Base-by-base conservation (phyloP, 768 basidiomycete species). In the Suillus hirtellus region DNA sequence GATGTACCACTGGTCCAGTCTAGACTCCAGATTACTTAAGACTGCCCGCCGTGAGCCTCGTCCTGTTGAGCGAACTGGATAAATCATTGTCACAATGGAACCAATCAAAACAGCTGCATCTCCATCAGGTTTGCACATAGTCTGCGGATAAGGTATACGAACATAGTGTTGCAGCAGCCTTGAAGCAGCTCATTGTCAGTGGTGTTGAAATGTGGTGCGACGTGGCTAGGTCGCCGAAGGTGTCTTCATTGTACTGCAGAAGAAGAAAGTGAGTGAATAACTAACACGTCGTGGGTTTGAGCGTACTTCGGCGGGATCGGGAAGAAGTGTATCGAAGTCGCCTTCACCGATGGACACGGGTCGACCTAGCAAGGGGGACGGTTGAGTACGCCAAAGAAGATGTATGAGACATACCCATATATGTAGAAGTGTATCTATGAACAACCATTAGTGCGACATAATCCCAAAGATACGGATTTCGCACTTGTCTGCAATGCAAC, bases 1-100 rank as follows among this genome's bases (percentile, higher is more conserved):
- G 55, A 89, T 80, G 66, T 85, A 88, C 90, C 91, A 93, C 64
- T 86, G 88, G 70, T 90, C 88, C 50, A 93, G 76, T 46, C 84
- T 80, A 63, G 79, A 79, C 72, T 91, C 92, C n/a, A 92, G 73
- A 46, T 81, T 78, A 1, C 78, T 79, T 59, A 89, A 74, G 58
- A 83, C 69, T 0, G 78, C 69, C 64, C 85, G 83, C 63, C 84
- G 83, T 2, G 82, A 80, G 44, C 76, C 71, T 8, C 77, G 76
- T n/a, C 80, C 71, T 4, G 76, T 74, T 1, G 81, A 72, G 66
- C 83, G 85, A 21, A 93, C 86, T 1, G 90, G 88, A 75, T 93
- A 93, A 27, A 92, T 81, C 61, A 81, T 81, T 14, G 84, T 82
- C 50, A 92, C 81, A 61, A 93, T 86, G 34, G 82, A 79, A 5